Base-by-base conservation (phyloP, 306 rosid species). In the Cyclanthera cordifolia region DNA sequence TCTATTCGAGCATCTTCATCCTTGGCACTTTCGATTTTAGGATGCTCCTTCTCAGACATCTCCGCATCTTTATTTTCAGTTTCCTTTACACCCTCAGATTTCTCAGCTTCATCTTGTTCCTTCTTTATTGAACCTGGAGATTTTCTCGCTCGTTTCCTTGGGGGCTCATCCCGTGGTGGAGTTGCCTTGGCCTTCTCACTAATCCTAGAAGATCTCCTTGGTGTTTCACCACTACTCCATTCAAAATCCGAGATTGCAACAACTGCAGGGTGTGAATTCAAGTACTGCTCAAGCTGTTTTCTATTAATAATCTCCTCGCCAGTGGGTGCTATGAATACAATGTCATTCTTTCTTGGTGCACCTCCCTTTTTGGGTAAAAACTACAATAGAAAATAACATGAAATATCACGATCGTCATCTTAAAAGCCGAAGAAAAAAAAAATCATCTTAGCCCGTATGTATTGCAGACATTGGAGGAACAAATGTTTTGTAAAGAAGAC, bases 201-300 rank as follows among this genome's bases (percentile, higher is more conserved):
- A 74, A 90, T 90, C 85, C 99, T 85, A 7, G 91, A 81, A 0
- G 99, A 93, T 86, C 99, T 82, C 70, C 99, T 72, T 14, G 95
- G 99, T 47, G 91, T 83, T 77, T 87, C 99, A 16, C 96, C 95
- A 6, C 91, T 86, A 56, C 74, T 27, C 96, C 96, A 93, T 56
- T 93, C 95, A 73, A 93, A 93, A 76, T 89, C 99, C 1, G 86
- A 87, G 66, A 85, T 20, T 1, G 75, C 71, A 30, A 95, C 85
- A 67, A 86, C 86, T 60, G 82, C 96, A 41, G 95, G 85, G 77
- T 89, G 87, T 11, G 82, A 80, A 77, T 87, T 93, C 21, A 90
- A 83, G 78, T 93, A 93, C 81, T 83, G 88, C 89, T 90, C 94
- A 79, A 93, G 72, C 72, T 89, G 95, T 53, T 82, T 87, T 43